Conservation (phyloP, 495 filamentous ascomycete genomes). For the Tuber indicum region DNA sequence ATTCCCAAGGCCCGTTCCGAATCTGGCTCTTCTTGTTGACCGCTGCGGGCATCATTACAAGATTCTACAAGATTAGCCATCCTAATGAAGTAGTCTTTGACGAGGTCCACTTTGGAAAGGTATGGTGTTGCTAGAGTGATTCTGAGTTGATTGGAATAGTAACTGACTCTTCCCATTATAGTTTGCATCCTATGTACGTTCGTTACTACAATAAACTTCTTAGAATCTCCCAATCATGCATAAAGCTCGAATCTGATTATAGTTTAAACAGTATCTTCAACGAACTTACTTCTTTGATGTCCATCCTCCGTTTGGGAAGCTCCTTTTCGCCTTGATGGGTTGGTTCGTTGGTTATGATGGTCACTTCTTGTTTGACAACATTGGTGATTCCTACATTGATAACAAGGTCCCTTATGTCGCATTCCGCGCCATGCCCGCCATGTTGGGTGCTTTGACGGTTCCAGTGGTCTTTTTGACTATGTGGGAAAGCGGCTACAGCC, state of each 20-base stretch:
- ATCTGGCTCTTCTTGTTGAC: slow-evolving; percentile 62
- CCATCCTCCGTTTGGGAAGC: slow-evolving; percentile 91
- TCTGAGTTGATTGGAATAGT: not conserved
- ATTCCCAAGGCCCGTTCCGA: slow-evolving; percentile 57
- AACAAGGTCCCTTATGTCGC: slow-evolving; percentile 97
- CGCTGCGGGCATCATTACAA: slow-evolving; percentile 72
- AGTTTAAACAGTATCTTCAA: slow-evolving; percentile 70
- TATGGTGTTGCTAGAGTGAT: slow-evolving; percentile 42
- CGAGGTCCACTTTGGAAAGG: slow-evolving; percentile 99
- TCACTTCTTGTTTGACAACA: slow-evolving; percentile 97
- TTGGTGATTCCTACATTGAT: slow-evolving; percentile 93
- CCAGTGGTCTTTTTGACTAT: slow-evolving; percentile 94
- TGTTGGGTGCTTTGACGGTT: slow-evolving; percentile 85
- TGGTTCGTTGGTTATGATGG: slow-evolving; percentile 96
- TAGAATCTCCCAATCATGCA: not conserved
- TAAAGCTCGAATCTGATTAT: not conserved
- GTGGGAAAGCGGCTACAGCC: slow-evolving; percentile 98
- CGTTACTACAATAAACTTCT: not conserved
- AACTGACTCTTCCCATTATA: slow-evolving; percentile 27
- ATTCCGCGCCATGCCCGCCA: slow-evolving; percentile 86
- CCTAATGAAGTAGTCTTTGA: slow-evolving; percentile 97
- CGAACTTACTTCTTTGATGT: slow-evolving; percentile 99
- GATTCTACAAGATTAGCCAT: slow-evolving; percentile 91
- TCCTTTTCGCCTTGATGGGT: slow-evolving; percentile 85
- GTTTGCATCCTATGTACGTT: slow-evolving; percentile 45